Evolutionary conservation across 257 asterid species (phyloP).

Genomic region (Petrea volubilis): DNA sequence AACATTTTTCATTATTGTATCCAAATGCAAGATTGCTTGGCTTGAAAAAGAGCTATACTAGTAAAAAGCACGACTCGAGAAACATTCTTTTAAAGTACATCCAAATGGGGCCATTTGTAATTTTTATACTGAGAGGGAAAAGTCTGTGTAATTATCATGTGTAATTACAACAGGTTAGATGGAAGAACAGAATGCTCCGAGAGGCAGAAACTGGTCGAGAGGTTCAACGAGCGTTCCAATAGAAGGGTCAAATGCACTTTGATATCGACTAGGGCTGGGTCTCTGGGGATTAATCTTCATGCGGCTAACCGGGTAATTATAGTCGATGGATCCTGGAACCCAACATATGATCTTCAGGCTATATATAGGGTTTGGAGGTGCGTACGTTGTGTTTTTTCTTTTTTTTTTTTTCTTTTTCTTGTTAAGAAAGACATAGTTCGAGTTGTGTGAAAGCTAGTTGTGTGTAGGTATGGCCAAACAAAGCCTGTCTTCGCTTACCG

Average conservation of each 20-base stretch:
- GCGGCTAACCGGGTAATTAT: slow-evolving; percentile 95
- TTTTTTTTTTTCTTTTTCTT: not conserved
- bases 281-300: slow-evolving; percentile 93
- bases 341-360: slow-evolving; percentile 97
- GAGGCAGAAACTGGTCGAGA: slow-evolving; percentile 89
- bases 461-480: slow-evolving; percentile 86
- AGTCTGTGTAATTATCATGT: not conserved
- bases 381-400: slow-evolving; percentile 18
- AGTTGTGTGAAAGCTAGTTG: slow-evolving; percentile 18
- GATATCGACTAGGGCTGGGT: slow-evolving; percentile 96
- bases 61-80: too few relatives aligned
- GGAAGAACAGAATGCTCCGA: slow-evolving; percentile 87
- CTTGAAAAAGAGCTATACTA: too few relatives aligned
- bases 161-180: slow-evolving; percentile 60
- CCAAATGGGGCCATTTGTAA: too few relatives aligned
- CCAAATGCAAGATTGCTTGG: too few relatives aligned
- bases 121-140: too few relatives aligned
- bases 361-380: slow-evolving; percentile 97
- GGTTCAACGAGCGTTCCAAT: slow-evolving; percentile 83
- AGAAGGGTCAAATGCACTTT: slow-evolving; percentile 81
- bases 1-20: too few relatives aligned
- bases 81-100: too few relatives aligned
- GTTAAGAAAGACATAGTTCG: slow-evolving; percentile 11
- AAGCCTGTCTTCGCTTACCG: slow-evolving; percentile 99
- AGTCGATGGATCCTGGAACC: slow-evolving; percentile 99